Conservation (phyloP, 495 filamentous ascomycete genomes). For the Staphylotrichum tortipilum region DNA sequence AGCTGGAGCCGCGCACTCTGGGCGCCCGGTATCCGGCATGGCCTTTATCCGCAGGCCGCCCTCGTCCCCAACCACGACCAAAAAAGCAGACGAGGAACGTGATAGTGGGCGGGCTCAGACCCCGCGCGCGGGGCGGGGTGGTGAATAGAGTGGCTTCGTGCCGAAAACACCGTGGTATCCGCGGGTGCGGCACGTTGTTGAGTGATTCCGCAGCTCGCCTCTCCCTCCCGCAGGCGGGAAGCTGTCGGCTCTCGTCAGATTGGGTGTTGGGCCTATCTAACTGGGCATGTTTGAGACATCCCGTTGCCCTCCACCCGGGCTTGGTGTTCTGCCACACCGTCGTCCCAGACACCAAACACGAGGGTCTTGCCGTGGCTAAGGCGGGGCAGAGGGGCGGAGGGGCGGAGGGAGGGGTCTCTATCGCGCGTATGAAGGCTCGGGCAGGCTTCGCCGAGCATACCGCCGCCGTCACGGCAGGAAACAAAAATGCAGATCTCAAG, state of each 20-base stretch:
- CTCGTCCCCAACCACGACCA: conserved; percentile 9
- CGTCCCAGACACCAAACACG: neutral
- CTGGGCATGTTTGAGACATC: neutral
- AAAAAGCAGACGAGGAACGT: neutral
- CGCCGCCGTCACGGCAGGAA: no score
- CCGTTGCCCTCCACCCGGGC: neutral
- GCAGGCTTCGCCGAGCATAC: no score
- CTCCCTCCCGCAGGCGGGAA: neutral
- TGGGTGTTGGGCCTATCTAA: neutral
- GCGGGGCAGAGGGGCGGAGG: no score
- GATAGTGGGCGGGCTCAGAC: neutral
- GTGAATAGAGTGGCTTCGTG: neutral
- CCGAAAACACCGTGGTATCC: neutral
- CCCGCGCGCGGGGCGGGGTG: neutral
- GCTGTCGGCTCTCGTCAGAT: neutral
- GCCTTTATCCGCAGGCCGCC: conserved; percentile 13
- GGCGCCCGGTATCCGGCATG: neutral
- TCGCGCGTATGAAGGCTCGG: no score
- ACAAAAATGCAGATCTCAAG: neutral
- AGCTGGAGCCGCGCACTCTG: conserved; percentile 8
- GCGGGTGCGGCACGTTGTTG: neutral
- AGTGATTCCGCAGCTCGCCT: neutral
- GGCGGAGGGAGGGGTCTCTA: no score
- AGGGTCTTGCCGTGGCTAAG: neutral
- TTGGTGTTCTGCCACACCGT: neutral